Evolutionary conservation across 768 basidiomycete genomes (phyloP).

Genomic region (Lactarius akahatsu): DNA sequence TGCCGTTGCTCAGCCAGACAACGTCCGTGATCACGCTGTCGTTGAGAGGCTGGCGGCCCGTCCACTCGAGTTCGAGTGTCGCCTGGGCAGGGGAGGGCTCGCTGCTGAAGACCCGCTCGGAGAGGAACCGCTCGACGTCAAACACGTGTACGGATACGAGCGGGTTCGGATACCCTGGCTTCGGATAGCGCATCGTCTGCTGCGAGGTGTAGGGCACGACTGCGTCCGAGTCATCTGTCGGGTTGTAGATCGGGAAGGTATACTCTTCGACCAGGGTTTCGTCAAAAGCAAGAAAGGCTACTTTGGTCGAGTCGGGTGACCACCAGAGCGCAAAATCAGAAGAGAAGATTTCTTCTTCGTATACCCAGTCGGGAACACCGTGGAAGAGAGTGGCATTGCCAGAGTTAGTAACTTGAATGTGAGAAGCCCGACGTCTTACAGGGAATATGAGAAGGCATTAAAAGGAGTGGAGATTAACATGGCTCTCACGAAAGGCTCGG

Average conservation of each 20-base stretch:
- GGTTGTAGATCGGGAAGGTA: conserved; percentile 90
- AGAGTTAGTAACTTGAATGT: conserved; percentile 76
- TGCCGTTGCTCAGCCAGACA: conserved; percentile 77
- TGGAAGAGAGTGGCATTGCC: conserved; percentile 87
- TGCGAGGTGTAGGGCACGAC: conserved; percentile 75
- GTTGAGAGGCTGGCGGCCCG: conserved; percentile 49
- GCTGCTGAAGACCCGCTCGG: background rate
- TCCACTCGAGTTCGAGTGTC: conserved; percentile 67
- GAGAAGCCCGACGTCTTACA: conserved; percentile 36
- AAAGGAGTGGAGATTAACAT: conserved; percentile 1
- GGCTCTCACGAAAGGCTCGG: conserved; percentile 58
- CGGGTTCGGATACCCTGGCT: conserved; percentile 89
- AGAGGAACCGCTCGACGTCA: conserved; percentile 59
- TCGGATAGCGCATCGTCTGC: conserved; percentile 75
- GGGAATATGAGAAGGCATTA: conserved; percentile 31
- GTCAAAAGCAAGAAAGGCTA: conserved; percentile 87
- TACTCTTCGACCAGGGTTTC: conserved; percentile 87
- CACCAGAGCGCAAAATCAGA: conserved; percentile 83
- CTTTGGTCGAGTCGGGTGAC: conserved; percentile 70
- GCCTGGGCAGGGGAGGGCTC: conserved; percentile 40
- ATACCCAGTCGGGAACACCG: conserved; percentile 97
- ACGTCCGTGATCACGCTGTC: conserved; percentile 81
- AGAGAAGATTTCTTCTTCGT: conserved; percentile 87
- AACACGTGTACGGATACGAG: conserved; percentile 82
- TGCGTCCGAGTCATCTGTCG: conserved; percentile 62